Evolutionary conservation across 805 yeast species (phyloP).

Genomic region (Ogataea salicorniae): DNA sequence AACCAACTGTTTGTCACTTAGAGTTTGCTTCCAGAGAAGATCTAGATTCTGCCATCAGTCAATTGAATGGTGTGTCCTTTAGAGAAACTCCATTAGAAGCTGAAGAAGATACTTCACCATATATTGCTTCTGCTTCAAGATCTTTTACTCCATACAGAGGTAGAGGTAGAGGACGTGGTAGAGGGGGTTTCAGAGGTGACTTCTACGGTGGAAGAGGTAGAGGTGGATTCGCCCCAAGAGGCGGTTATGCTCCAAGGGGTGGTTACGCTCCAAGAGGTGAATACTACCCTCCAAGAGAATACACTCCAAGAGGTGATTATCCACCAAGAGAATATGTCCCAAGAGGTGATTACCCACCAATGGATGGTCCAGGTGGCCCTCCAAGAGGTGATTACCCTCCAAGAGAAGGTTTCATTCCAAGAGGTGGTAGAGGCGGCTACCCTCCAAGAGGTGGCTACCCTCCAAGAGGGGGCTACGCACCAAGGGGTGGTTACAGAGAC

Average conservation of each 20-base stretch:
- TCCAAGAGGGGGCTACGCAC: constrained; percentile 26
- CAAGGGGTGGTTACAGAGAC: constrained; percentile 26
- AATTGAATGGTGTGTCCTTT: constrained; percentile 65
- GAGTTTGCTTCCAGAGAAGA: constrained; percentile 66
- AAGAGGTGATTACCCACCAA: constrained; percentile 21
- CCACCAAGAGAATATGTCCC: constrained; percentile 15
- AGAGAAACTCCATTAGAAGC: constrained; percentile 60
- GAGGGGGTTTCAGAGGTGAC: constrained; percentile 33
- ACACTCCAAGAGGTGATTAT: constrained; percentile 5
- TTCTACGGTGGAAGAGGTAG: constrained; percentile 17
- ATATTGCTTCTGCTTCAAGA: constrained; percentile 44
- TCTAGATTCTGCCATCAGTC: constrained; percentile 66
- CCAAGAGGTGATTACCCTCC: constrained; percentile 18
- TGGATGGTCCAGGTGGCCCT: constrained; percentile 30
- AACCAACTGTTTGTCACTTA: constrained; percentile 43
- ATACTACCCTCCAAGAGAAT: not conserved
- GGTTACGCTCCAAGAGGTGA: constrained; percentile 25
- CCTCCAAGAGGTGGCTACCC: constrained; percentile 19
- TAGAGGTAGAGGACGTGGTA: constrained; percentile 35
- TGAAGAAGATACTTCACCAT: constrained; percentile 71
- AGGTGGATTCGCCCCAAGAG: constrained; percentile 20
- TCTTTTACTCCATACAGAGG: constrained; percentile 45
- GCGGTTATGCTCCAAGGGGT: constrained; percentile 17
- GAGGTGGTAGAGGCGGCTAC: not conserved
- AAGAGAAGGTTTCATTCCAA: constrained; percentile 5